Evolutionary conservation across 129 eudicot genomes (phyloP).

Genomic region (Centrapalus pauciflorus): DNA sequence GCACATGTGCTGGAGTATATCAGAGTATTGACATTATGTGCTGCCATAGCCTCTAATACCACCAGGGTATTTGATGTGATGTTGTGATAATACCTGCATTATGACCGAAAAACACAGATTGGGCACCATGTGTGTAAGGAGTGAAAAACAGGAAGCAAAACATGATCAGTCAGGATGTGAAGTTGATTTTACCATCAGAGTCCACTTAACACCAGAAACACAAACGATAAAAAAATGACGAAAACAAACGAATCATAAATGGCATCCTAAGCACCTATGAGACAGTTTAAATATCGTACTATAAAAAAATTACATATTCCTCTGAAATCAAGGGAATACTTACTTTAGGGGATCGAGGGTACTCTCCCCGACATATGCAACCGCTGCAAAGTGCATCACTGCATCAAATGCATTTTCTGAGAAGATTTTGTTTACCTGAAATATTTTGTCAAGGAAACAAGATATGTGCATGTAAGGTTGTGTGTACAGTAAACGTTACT

Average conservation of each 20-base stretch:
- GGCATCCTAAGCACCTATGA: background rate
- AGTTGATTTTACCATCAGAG: too few species aligned
- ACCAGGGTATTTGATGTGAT: slow-evolving; percentile 78
- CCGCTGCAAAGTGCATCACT: slow-evolving; percentile 96
- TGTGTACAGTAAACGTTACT: background rate
- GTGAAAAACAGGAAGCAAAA: background rate
- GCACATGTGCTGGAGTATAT: slow-evolving; percentile 97
- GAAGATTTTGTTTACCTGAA: slow-evolving; percentile 68
- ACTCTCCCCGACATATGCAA: slow-evolving; percentile 93
- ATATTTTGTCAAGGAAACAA: slow-evolving; percentile 42
- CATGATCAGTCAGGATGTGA: too few species aligned
- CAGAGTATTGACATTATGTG: slow-evolving; percentile 66
- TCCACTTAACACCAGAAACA: background rate
- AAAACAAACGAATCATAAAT: background rate
- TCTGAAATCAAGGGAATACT: slow-evolving; percentile 16
- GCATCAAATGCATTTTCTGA: slow-evolving; percentile 87
- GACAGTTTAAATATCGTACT: background rate
- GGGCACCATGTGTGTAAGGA: background rate
- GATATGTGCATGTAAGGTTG: slow-evolving; percentile 4
- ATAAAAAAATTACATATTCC: too few species aligned
- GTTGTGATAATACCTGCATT: slow-evolving; percentile 81
- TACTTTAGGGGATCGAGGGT: slow-evolving; percentile 78
- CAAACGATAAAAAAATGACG: too few species aligned
- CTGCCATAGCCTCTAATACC: slow-evolving; percentile 81
- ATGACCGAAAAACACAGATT: background rate